Conservation (phyloP, 306 rosid species). For the Acacia confusa region DNA sequence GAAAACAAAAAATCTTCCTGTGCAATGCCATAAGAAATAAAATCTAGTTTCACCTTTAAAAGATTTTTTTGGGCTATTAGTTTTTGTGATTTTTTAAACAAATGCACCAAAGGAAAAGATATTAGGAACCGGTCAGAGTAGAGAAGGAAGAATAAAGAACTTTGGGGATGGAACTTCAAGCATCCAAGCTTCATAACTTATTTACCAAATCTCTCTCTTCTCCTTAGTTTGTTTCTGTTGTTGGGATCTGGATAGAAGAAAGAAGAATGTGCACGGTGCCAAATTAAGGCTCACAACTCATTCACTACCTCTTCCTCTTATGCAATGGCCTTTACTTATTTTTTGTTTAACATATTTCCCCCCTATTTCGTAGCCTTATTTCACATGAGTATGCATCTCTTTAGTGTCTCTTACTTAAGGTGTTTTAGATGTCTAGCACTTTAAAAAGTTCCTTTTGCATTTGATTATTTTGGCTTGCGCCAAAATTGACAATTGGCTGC, state of each 20-base stretch:
- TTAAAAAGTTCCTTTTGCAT: background rate
- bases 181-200: background rate
- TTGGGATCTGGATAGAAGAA: background rate
- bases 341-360: background rate
- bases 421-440: background rate
- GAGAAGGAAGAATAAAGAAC: background rate
- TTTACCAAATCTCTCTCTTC: background rate
- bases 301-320: background rate
- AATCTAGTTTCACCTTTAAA: background rate
- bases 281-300: background rate
- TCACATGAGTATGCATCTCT: background rate
- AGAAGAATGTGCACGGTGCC: background rate
- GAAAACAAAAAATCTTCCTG: background rate
- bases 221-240: background rate
- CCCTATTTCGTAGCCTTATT: background rate
- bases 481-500: background rate
- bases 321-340: background rate
- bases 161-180: background rate
- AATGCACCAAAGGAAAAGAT: background rate
- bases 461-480: background rate
- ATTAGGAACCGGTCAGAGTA: background rate
- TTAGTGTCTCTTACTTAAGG: background rate
- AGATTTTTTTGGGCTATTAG: background rate
- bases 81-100: background rate
- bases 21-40: background rate